Evolutionary conservation across 768 basidiomycete species (phyloP), one percentile per base, ranked within the genome.

Genomic region (Mycena vulgaris): DNA sequence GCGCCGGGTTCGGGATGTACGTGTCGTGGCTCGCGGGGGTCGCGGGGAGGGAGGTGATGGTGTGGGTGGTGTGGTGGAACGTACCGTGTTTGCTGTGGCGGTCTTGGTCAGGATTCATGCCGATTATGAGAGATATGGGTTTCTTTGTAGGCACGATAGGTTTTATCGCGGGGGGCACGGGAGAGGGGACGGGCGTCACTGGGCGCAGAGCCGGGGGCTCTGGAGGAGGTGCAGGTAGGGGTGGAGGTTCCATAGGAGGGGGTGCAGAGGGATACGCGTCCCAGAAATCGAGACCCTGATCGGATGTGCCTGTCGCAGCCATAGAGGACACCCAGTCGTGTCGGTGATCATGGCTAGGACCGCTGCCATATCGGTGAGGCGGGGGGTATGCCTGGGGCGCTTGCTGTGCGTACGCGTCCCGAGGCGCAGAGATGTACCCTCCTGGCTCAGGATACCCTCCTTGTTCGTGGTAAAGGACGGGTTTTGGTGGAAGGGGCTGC

Each of bases 71-170:
- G 48, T 80, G 76, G 30, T 78, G 75, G 75, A 87, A 89, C 3
- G 81, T 78, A n/a, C 87, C 86, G 69, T 85, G 86, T 67, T 82
- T 86, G 71, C 84, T 83, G 16, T 83, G 78, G 0, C 83, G 80
- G 65, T 87, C 85, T 16, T 78, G 80, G 59, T 88, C 85, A 6
- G 82, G 84, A 55, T 79, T 77, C 82, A 87, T 84, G 16, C 89
- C 88, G 48, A 89, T 88, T 27, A 53, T 74, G 28, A 66, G 63
- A 21, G 64, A 74, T 10, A 66, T 53, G 23, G 61, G 66, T 30
- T 66, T 70, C 57, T 69, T 76, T n/a, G n/a, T n/a, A 19, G 53
- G 45, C 51, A 21, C 9, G 5, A 28, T 11, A 5, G 33, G 2
- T n/a, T 51, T 57, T 0, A 16, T 51, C 14, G 58, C 16, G 1